A percentile compares a stretch with the other conserved stretches of the same genome.
Conservation (phyloP, 108 stramenopile species). For the Fragilaria crotonensis region DNA sequence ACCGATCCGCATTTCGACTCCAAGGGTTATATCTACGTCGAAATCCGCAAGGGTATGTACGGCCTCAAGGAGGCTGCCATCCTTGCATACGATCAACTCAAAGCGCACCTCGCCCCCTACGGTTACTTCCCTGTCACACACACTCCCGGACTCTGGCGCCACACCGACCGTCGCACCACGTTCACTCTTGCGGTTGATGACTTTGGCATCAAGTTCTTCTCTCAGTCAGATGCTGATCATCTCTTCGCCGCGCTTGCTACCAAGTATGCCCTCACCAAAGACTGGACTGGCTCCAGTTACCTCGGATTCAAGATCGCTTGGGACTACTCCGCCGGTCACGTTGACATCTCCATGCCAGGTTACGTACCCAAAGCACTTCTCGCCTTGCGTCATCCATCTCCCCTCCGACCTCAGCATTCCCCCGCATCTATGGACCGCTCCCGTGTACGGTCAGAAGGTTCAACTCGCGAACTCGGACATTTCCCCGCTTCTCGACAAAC, state of each 20-base stretch:
- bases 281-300: conserved; percentile 23
- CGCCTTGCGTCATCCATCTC: conserved; percentile 25
- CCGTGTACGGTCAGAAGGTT: conserved; percentile 29
- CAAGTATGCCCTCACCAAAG: conserved; percentile 9
- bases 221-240: conserved; percentile 24
- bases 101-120: conserved; percentile 6
- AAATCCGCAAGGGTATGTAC: conserved; percentile 27
- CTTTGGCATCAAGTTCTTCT: conserved; percentile 36
- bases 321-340: conserved; percentile 28
- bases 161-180: conserved; percentile 13
- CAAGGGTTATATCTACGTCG: conserved; percentile 19
- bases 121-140: conserved; percentile 11
- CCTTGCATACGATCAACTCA: conserved; percentile 34
- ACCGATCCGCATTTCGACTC: neutral
- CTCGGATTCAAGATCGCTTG: conserved; percentile 28
- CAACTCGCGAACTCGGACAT: conserved; percentile 25
- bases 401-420: conserved; percentile 24
- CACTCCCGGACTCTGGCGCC: conserved; percentile 13
- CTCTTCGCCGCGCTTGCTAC: conserved; percentile 20
- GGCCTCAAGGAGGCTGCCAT: conserved; percentile 40
- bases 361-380: conserved; percentile 27
- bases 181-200: conserved; percentile 51
- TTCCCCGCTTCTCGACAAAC: conserved; percentile 5
- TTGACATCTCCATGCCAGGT: conserved; percentile 35
- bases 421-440: conserved; percentile 20